Evolutionary conservation across 805 yeast species (phyloP).

Genomic region (Wickerhamomyces strasburgensis): DNA sequence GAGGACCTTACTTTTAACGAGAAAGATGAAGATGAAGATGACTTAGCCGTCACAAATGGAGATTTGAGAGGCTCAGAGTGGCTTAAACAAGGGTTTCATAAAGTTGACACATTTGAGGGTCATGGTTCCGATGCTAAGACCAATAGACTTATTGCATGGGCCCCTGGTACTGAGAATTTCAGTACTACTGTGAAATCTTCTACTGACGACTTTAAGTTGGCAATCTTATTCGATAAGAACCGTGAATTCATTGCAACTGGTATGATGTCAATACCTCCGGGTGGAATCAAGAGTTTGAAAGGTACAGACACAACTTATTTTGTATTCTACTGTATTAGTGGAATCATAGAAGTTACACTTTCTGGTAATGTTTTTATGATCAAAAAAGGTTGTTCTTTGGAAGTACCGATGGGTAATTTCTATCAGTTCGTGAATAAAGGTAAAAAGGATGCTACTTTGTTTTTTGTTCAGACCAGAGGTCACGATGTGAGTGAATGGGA

Average conservation of each 20-base stretch:
- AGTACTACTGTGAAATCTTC: conserved; percentile 35
- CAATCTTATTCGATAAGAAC: conserved; percentile 59
- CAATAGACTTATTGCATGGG: conserved; percentile 56
- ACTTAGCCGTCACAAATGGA: conserved; percentile 24
- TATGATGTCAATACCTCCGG: conserved; percentile 57
- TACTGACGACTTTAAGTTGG: conserved; percentile 54
- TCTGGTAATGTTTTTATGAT: conserved; percentile 56
- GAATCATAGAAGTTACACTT: conserved; percentile 63
- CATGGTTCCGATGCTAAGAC: conserved; percentile 42
- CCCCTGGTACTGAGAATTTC: conserved; percentile 49
- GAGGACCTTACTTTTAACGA: conserved; percentile 26
- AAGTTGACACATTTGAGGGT: conserved; percentile 45
- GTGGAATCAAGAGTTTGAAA: conserved; percentile 55
- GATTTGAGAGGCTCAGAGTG: conserved; percentile 45
- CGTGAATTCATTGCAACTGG: conserved; percentile 70
- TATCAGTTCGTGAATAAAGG: conserved; percentile 68
- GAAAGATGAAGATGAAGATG: conserved; percentile 20
- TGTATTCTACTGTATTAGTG: conserved; percentile 70
- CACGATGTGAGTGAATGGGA: conserved; percentile 22
- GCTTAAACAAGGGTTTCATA: conserved; percentile 39
- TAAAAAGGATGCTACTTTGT: conserved; percentile 51
- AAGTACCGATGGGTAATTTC: conserved; percentile 71
- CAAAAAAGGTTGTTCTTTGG: conserved; percentile 70
- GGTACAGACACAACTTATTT: conserved; percentile 60
- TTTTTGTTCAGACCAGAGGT: conserved; percentile 64